Percentiles rank a stretch among this genome's conserved stretches.
Conservation (phyloP, 2,329 filamentous ascomycete species). For the Fusarium begoniae region DNA sequence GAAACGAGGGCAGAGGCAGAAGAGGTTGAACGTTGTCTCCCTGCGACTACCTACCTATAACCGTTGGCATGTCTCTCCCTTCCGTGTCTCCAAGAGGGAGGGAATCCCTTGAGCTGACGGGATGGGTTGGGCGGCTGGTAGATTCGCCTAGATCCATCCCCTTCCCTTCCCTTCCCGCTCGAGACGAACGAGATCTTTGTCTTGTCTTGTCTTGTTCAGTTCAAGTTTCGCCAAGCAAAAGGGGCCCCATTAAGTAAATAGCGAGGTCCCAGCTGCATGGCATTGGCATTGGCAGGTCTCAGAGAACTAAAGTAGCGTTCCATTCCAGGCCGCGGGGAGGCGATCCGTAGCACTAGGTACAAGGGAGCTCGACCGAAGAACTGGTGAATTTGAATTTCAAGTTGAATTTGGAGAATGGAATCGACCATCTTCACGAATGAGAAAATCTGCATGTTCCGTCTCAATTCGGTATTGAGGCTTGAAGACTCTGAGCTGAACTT, state of each 20-base stretch:
- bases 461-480: slow-evolving; percentile 17
- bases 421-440: slow-evolving; percentile 2
- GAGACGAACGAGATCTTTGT: slow-evolving; percentile 13
- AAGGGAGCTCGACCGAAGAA: slow-evolving; percentile 10
- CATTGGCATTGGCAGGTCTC: not conserved
- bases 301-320: slow-evolving; percentile 11
- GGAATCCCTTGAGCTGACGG: not conserved
- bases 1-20: not conserved
- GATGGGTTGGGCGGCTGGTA: slow-evolving; percentile 1
- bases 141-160: slow-evolving; percentile 31
- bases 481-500: slow-evolving; percentile 19
- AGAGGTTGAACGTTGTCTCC: slow-evolving; percentile 8
- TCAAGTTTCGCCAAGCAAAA: slow-evolving; percentile 7
- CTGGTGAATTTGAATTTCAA: slow-evolving; percentile 12
- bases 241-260: not conserved
- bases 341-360: slow-evolving; percentile 18
- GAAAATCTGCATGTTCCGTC: not conserved
- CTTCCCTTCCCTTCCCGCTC: slow-evolving; percentile 15
- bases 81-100: slow-evolving; percentile 16
- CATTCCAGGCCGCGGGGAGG: slow-evolving; percentile 32
- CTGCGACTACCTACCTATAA: not conserved
- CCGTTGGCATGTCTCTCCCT: slow-evolving; percentile 36
- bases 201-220: not conserved
- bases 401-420: not conserved
- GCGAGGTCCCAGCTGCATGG: slow-evolving; percentile 11